Evolutionary conservation across 108 stramenopile genomes (phyloP), one percentile per base, ranked within the genome.

Genomic region (Phaeodactylum tricornutum): DNA sequence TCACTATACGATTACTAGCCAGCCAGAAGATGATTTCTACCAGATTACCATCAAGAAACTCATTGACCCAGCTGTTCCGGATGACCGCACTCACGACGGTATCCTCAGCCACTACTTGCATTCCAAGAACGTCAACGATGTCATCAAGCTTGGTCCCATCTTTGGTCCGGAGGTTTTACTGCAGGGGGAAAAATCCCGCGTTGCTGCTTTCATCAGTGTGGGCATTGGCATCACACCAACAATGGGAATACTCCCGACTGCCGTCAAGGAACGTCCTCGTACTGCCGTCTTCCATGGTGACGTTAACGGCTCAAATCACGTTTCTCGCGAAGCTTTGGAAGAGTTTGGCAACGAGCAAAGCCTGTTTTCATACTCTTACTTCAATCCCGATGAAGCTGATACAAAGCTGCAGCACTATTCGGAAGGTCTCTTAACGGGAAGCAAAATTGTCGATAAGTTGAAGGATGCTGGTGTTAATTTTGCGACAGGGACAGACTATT

Each of bases 171-270:
- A 8, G 12, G 37, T 39, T 14, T 53, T 53, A 19, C 21, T 22
- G 37, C 17, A 14, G 9, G 34, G 34, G 7, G 35, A 36, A 14
- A 26, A 25, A 1, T 35, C 37, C 15, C 5, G n/a, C 9, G 39
- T 36, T 17, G 37, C 51, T 7, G 35, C 29, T 24, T 38, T 53
- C 1, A 8, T 53, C 16, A 23, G 20, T 11, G 51, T 36, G 7
- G 51, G 51, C 25, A 53, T 53, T 27, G 51, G 51, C 24, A 36
- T 53, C n/a, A 53, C 51, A 12, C 51, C 51, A 1, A 53, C 36
- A 29, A 38, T 53, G 33, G 33, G 11, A 8, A 34, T 34, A 12
- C 33, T 34, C 12, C 33, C 33, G 11, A 34, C 33, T 8, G 33
- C 33, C 33, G 12, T 34, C 11, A 34, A 34, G 33, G 33, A 34